These are phyloP conservation scores for Cladosporium colombiae DNA, from an alignment of 2,329 filamentous ascomycete genomes.

Conservation along the genomic window DNA sequence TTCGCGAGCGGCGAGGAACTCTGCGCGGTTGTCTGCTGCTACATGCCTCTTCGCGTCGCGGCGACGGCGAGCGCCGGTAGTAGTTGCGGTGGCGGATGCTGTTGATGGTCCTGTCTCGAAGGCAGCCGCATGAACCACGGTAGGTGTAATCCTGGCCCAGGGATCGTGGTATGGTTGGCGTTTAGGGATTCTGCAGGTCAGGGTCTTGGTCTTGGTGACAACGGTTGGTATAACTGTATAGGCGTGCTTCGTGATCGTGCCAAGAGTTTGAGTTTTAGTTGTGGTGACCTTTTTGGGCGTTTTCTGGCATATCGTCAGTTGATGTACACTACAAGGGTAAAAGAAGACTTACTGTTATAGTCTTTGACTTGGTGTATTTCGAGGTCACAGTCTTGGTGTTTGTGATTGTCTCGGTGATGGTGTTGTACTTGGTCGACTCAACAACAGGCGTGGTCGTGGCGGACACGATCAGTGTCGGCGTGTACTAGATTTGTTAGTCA, in stretches of 20 bases:
- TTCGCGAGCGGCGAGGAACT: slow-evolving; percentile 31
- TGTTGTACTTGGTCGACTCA: neutral
- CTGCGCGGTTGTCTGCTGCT: slow-evolving; percentile 19
- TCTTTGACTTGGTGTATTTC: slow-evolving; percentile 11
- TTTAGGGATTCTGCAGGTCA: slow-evolving; percentile 34
- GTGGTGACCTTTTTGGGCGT: slow-evolving; percentile 26
- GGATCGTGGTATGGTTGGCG: slow-evolving; percentile 31
- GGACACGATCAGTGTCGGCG: slow-evolving; percentile 30
- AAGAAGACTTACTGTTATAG: neutral
- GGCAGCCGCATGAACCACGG: slow-evolving; percentile 20
- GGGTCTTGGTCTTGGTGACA: slow-evolving; percentile 36
- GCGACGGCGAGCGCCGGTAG: slow-evolving; percentile 19
- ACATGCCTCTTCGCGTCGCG: slow-evolving; percentile 18
- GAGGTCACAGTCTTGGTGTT: slow-evolving; percentile 29
- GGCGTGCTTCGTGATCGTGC: slow-evolving; percentile 32
- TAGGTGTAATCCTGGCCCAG: slow-evolving; percentile 4
- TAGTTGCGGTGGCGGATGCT: slow-evolving; percentile 19
- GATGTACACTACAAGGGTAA: neutral
- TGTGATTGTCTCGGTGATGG: slow-evolving; percentile 28
- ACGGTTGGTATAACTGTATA: slow-evolving; percentile 22
- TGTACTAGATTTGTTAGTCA: slow-evolving; percentile 19
- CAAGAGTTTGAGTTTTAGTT: slow-evolving; percentile 33
- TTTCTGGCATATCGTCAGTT: neutral
- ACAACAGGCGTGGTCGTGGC: slow-evolving; percentile 24
- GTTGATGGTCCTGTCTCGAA: slow-evolving; percentile 34